Base-by-base conservation (phyloP, 2,329 filamentous ascomycete genomes). In the Sporothrix luriei region DNA sequence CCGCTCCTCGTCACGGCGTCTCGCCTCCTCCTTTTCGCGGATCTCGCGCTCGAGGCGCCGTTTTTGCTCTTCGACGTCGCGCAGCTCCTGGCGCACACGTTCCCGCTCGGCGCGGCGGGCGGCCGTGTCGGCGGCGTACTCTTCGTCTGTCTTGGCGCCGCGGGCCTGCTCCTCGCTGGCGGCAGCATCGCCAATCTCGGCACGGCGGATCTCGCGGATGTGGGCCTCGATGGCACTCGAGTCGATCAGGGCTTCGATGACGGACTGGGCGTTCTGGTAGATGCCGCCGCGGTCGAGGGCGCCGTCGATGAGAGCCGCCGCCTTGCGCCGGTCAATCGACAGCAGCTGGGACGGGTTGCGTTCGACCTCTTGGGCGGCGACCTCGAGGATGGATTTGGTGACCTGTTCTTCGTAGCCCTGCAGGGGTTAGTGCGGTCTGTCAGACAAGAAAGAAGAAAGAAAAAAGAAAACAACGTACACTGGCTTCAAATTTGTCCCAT, bases 251-350 rank as follows among this genome's bases (percentile, higher is more conserved):
- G 85, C 82, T 71, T 88, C 86, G 64, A 94, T 88, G 65, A 89
- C 86, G 9, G 85, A 83, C 74, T 91, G 87, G 0, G 90, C 90
- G 74, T 87, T 87, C 71, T 90, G 87, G 75, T 94, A 95, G 38
- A 93, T 87, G 33, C 90, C 90, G 24, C 88, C 90, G 71, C 92
- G 87, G 75, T 94, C 91, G 21, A 92, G 86, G 0, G 90, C 90
- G 69, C 92, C 91, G 77, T 94, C 91, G 52, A 94, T 89, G 4
- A 96, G 84, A 0, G 90, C 87, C 1, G 89, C 88, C 4, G 91
- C 90, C 77, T 93, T 91, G 70, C 87, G 84, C 21, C 90, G 88
- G 75, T 93, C 90, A 66, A 92, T 86, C 19, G 89, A 89, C 4
- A 94, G 84, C 11, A 94, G 86, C 71, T 88, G 86, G 38, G 85